Evolutionary conservation across 2,329 filamentous ascomycete genomes (phyloP).

Genomic region (Diaporthe humulicola): DNA sequence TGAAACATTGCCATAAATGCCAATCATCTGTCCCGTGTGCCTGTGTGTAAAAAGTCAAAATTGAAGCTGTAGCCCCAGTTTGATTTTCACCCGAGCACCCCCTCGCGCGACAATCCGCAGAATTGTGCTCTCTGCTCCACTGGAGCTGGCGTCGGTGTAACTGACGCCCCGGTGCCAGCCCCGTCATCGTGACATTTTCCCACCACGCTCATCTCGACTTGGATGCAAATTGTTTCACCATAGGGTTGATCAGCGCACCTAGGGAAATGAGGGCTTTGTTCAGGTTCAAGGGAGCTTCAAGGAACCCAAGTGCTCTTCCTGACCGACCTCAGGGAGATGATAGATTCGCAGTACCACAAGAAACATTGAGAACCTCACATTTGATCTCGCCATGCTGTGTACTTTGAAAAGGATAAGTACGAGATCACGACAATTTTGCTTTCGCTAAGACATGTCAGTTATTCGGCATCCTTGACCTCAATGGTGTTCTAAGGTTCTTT

Average conservation of each 20-base stretch:
- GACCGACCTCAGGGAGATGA: neutral
- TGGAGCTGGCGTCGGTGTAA: neutral
- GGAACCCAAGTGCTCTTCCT: neutral
- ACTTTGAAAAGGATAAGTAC: neutral
- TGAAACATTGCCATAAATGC: conserved; percentile 7
- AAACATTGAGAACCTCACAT: neutral
- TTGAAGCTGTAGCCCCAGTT: neutral
- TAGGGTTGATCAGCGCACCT: neutral
- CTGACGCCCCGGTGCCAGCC: neutral
- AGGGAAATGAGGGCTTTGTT: neutral
- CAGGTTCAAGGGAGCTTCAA: neutral
- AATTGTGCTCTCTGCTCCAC: neutral
- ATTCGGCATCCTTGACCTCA: neutral
- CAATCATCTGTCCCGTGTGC: neutral
- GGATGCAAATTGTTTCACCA: too few relatives aligned
- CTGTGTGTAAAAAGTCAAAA: neutral
- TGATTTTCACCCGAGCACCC: neutral
- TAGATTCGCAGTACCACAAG: neutral
- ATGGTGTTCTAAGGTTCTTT: neutral
- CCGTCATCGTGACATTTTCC: neutral
- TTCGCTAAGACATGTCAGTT: neutral
- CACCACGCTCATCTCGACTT: neutral
- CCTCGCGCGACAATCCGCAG: neutral
- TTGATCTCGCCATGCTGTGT: too few relatives aligned
- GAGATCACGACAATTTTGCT: neutral